These are phyloP conservation scores for Stephanodiscus minutulus DNA, from an alignment of 108 stramenopile genomes.

Conservation along the genomic window DNA sequence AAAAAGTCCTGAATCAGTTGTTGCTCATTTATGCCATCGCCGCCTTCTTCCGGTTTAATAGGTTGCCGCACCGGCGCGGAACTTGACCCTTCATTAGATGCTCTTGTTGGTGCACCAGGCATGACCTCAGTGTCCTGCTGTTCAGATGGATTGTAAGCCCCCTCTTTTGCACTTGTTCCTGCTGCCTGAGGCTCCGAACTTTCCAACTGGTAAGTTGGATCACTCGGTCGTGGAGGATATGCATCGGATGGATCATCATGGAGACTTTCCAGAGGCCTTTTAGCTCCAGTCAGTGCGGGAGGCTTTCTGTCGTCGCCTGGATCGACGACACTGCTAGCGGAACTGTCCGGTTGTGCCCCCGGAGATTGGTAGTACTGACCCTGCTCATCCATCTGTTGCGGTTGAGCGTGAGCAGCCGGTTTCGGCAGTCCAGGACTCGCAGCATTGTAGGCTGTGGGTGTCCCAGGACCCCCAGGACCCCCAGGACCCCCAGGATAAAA, in stretches of 20 bases:
- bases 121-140: background rate
- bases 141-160: background rate
- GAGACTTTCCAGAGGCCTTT: background rate
- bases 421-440: conserved; percentile 2
- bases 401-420: conserved; percentile 1
- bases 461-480: too few relatives aligned
- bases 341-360: background rate
- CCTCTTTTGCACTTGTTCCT: conserved; percentile 1
- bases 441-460: conserved; percentile 3
- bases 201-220: too few relatives aligned
- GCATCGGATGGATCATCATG: background rate
- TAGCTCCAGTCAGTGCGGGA: background rate
- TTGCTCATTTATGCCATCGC: conserved; percentile 8
- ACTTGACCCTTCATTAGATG: conserved; percentile 6
- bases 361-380: conserved; percentile 2
- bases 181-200: background rate
- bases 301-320: conserved; percentile 13
- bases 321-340: conserved; percentile 2
- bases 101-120: background rate
- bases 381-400: background rate
- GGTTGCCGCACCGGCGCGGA: background rate
- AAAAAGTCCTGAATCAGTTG: conserved; percentile 12
- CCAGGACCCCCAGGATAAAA: background rate
- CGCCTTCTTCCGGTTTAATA: conserved; percentile 7
- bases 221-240: background rate